A percentile compares a stretch with the other conserved stretches of the same genome.
phyloP scores from a whole-genome alignment of 352 stramenopile genomes.

The Globisporangium canariense region DNA sequence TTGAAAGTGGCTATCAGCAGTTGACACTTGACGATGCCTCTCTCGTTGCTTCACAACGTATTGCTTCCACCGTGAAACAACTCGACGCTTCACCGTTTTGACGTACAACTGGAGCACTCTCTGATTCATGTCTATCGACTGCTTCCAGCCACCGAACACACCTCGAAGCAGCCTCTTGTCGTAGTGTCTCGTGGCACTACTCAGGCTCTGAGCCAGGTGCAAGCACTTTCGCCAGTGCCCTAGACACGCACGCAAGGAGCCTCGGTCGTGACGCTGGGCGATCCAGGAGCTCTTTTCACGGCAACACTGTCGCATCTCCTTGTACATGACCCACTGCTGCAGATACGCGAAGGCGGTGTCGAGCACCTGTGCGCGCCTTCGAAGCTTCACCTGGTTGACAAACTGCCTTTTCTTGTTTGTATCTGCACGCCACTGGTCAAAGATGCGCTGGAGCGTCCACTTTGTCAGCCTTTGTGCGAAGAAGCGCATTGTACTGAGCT shows the following conservation, averaged over 20 bases:
- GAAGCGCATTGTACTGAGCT: slow-evolving; percentile 8
- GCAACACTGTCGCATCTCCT: slow-evolving; percentile 22
- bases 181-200: not conserved
- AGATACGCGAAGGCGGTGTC: slow-evolving; percentile 41
- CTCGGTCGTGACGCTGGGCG: slow-evolving; percentile 24
- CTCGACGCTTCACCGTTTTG: not conserved
- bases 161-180: not conserved
- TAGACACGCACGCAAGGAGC: slow-evolving; percentile 19
- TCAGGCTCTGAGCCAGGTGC: not conserved
- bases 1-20: not conserved
- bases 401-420: slow-evolving; percentile 11
- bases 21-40: not conserved
- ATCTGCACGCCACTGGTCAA: slow-evolving; percentile 17
- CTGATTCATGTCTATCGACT: not conserved
- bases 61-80: not conserved
- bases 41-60: not conserved
- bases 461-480: slow-evolving; percentile 17
- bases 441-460: slow-evolving; percentile 20
- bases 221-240: slow-evolving; percentile 23
- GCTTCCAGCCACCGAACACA: slow-evolving; percentile 12
- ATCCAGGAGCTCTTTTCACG: slow-evolving; percentile 37
- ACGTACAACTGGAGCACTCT: not conserved
- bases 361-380: slow-evolving; percentile 23
- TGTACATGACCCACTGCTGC: slow-evolving; percentile 36
- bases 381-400: slow-evolving; percentile 12